Evolutionary conservation across 2,329 filamentous ascomycete species (phyloP), one percentile per base, ranked within the genome.

Genomic region (Blastomyces gilchristii): DNA sequence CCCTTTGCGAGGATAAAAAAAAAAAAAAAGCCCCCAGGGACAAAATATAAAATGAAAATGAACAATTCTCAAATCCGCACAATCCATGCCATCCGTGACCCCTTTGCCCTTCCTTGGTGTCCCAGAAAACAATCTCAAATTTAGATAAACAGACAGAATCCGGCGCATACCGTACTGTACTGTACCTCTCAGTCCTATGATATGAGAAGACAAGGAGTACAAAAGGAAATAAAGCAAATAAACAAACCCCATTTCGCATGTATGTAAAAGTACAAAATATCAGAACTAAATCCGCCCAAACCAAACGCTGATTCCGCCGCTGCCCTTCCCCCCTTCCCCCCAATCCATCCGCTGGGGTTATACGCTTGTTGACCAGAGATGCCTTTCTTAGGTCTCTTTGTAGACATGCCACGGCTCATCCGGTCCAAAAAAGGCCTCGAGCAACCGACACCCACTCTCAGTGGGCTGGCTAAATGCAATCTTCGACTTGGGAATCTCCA

Each of bases 381-480:
- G 25, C 41, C 14, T 70, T 12, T 31, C 41, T 14, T 70, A 77
- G 60, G 68, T 71, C 69, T 80, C 78, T 63, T 80, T 76, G 72
- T 87, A 87, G 58, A 87, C 83, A 73, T 80, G 79, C 85, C 85
- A 87, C 58, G 81, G 82, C 65, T 78, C 78, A 58, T 79, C 75
- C 57, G 73, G 74, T 28, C 81, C 83, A 68, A 82, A 84, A 77
- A 84, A 87, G 65, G 79, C 80, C 68, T 81, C 77, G 9, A 85
- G 84, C 66, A 88, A 74, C 52, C 74, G 75, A 16, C 79, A 80
- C 47, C 86, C 86, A 68, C 80, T 82, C 67, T 82, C 82, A 0
- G 86, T 88, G n/a, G 85, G 85, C 68, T 86, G 84, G 68, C 84
- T 86, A 73, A 88, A 87, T 2, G 85, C 85, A 49, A 87, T 77